Evolutionary conservation across 2,329 filamentous ascomycete species (phyloP).

Genomic region (Dactylonectria macrodidyma): DNA sequence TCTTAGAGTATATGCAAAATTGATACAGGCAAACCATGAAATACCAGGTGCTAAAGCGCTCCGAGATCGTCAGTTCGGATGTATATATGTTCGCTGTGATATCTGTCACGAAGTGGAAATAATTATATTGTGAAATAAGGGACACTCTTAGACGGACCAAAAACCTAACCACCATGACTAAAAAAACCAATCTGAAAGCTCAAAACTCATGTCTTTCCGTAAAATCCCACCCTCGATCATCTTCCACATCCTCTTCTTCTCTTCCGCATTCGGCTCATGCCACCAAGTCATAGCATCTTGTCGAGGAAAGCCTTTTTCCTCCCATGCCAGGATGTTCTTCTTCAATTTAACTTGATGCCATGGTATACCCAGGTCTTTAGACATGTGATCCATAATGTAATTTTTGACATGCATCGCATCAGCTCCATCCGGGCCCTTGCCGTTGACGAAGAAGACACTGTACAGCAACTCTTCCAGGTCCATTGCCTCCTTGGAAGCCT

Average conservation of each 20-base stretch:
- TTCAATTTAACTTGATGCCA: slow-evolving; percentile 35
- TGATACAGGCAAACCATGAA: no score
- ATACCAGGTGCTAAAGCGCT: no score
- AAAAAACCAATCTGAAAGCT: no score
- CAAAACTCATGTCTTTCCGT: slow-evolving; percentile 18
- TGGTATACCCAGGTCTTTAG: slow-evolving; percentile 33
- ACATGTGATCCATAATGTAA: slow-evolving; percentile 37
- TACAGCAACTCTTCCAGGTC: slow-evolving; percentile 9
- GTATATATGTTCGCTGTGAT: no score
- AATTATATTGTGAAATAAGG: no score
- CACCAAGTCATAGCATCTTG: slow-evolving; percentile 33
- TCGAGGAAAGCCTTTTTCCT: slow-evolving; percentile 26
- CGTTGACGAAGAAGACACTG: slow-evolving; percentile 26
- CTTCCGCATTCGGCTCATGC: slow-evolving; percentile 29
- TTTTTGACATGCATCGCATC: neutral
- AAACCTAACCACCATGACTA: no score
- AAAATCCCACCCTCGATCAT: slow-evolving; percentile 24
- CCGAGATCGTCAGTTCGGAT: no score
- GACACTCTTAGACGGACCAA: no score
- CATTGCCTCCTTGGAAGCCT: neutral
- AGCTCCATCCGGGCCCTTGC: slow-evolving; percentile 7
- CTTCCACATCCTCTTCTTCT: slow-evolving; percentile 24
- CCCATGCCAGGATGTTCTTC: slow-evolving; percentile 25
- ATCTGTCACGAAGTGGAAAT: no score
- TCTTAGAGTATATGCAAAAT: no score